Percentiles rank a stretch among this genome's conserved stretches.
These are phyloP conservation scores for Ceratobasidium sp. DNA, from an alignment of 1,284 basidiomycete species.

Conservation along the genomic window DNA sequence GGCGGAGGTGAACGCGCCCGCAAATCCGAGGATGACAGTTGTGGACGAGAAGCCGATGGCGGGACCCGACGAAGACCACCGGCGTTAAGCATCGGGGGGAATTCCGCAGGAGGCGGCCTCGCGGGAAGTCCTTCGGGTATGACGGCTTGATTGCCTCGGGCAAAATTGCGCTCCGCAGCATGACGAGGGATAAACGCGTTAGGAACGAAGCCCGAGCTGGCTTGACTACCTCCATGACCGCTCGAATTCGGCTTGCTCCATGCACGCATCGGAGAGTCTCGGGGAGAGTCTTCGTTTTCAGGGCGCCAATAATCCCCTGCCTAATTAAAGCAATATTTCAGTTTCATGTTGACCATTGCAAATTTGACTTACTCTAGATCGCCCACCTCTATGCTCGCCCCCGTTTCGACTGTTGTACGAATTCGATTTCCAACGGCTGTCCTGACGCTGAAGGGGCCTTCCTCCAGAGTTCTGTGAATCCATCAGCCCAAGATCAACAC, in stretches of 20 bases:
- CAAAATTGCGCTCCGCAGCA: conserved; percentile 21
- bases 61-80: not conserved
- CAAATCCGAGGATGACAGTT: not conserved
- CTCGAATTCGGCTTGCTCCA: conserved; percentile 19
- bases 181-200: conserved; percentile 29
- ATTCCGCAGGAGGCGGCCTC: conserved; percentile 23
- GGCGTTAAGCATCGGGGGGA: not conserved
- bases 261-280: conserved; percentile 19
- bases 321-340: conserved; percentile 15
- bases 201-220: not conserved
- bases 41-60: conserved; percentile 2
- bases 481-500: conserved; percentile 7
- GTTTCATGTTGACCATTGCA: not conserved
- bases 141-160: not conserved
- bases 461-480: not conserved
- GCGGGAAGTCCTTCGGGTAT: conserved; percentile 36
- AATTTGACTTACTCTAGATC: not conserved
- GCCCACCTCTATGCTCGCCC: not conserved
- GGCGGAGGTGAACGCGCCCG: conserved; percentile 8
- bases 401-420: conserved; percentile 8
- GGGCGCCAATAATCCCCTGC: conserved; percentile 20
- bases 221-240: not conserved
- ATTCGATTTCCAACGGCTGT: conserved; percentile 14
- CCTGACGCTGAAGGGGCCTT: conserved; percentile 5
- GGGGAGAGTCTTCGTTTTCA: conserved; percentile 6